A percentile compares a stretch with the other conserved stretches of the same genome.
These are phyloP conservation scores for Plantago coronopus DNA, from an alignment of 305 asterid genomes.

Conservation along the genomic window DNA sequence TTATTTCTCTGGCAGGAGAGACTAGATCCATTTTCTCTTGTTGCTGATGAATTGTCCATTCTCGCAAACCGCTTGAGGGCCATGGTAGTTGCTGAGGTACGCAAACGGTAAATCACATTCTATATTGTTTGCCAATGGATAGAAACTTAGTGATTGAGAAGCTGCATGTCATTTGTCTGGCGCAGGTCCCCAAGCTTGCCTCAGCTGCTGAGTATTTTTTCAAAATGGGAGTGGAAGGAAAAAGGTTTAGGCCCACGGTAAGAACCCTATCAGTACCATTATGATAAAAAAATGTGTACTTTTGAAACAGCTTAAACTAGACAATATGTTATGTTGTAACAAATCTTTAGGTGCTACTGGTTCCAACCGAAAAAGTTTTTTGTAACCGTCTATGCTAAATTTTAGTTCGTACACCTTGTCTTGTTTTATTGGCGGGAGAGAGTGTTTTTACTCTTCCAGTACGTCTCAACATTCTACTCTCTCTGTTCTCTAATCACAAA, in stretches of 20 bases:
- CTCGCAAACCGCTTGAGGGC: conserved; percentile 80
- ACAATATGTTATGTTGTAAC: too few relatives aligned
- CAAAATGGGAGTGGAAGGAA: conserved; percentile 90
- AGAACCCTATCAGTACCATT: conserved; percentile 21
- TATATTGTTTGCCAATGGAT: conserved; percentile 15
- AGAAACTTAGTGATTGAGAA: conserved; percentile 16
- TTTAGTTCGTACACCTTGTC: too few relatives aligned
- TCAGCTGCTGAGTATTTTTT: conserved; percentile 95
- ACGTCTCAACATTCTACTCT: too few relatives aligned
- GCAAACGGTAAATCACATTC: conserved; percentile 4
- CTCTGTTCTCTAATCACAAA: too few relatives aligned
- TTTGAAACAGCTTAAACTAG: too few relatives aligned
- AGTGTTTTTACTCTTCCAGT: too few relatives aligned
- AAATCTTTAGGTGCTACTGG: too few relatives aligned
- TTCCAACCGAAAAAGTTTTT: too few relatives aligned
- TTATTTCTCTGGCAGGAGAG: conserved; percentile 51
- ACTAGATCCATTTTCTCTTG: conserved; percentile 88
- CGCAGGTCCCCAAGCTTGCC: conserved; percentile 94
- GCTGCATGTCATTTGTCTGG: conserved; percentile 15
- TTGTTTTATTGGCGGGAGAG: too few relatives aligned
- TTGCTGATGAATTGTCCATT: conserved; percentile 86
- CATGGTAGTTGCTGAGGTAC: conserved; percentile 96
- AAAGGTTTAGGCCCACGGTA: conserved; percentile 94
- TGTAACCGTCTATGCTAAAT: too few relatives aligned
- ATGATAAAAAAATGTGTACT: too few relatives aligned